Evolutionary conservation across 2,329 filamentous ascomycete species (phyloP), one percentile per base, ranked within the genome.

Genomic region (Aureobasidium namibiae): DNA sequence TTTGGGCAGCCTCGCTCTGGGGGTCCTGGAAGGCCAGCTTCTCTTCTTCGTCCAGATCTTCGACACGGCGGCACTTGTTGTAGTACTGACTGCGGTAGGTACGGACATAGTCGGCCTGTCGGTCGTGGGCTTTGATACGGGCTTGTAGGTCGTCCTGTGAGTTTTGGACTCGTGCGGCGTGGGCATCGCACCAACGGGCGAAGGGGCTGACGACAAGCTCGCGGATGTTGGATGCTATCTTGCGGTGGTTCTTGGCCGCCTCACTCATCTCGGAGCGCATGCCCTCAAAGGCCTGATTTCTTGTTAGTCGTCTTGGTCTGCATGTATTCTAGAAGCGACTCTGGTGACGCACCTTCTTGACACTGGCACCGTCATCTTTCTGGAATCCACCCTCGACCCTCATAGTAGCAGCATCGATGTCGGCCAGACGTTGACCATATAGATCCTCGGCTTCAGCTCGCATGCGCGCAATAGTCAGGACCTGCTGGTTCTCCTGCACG

Each of bases 21-120:
- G 91, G 90, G 65, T 92, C 90, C 73, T 96, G 91, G 75, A 99
- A 99, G 39, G 92, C 94, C 59, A 99, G 82, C 75, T 99, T 97
- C 73, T 96, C 96, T 78, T 99, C 95, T 75, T 99, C 94, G 72
- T 99, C 94, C 62, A 97, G 77, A 70, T 99, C 94, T 72, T 99
- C 95, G 7, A 97, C 88, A 63, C 96, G 79, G 52, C 95, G 87
- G 72, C 94, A 99, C 76, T 97, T 99, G 80, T 97, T 99, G 82
- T 97, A 97, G 76, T 99, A 99, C 67, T 90, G 89, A 73, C 89
- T 96, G 64, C 94, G 86, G 67, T 96, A 83, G 76, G 97, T 97
- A 80, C 91, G 90, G 62, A 96, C 90, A 21, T 82, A 74, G 63
- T 99, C 94, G 61, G 88, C 87, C 74, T 99, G 95, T 65, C 89